phyloP scores from a whole-genome alignment of 495 filamentous ascomycete species.

The Penicillium argentinense region DNA sequence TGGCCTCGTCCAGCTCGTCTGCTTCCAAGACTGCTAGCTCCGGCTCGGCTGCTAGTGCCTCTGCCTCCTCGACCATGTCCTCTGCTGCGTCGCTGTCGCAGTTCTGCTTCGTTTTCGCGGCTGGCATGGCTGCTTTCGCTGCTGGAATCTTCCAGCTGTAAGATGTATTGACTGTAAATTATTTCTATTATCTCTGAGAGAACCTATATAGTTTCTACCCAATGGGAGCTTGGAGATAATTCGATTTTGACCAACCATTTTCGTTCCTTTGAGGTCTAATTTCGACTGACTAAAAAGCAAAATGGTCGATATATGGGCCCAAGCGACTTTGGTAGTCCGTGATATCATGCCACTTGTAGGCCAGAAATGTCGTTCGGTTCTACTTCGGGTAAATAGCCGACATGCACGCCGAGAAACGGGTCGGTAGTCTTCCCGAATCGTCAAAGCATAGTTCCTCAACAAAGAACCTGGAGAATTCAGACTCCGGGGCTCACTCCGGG shows the following conservation, averaged over 20 bases:
- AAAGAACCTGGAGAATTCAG: background rate
- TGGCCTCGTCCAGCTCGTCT: constrained; percentile 11
- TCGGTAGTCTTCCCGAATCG: constrained; percentile 8
- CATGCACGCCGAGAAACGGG: background rate
- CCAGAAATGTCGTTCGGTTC: background rate
- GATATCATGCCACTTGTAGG: background rate
- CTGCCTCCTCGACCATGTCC: constrained; percentile 2
- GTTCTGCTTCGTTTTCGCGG: constrained; percentile 6
- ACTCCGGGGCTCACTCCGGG: no score
- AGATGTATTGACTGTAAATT: background rate
- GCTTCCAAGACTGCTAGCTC: constrained; percentile 12
- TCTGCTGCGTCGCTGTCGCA: constrained; percentile 8
- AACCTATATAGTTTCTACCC: no score
- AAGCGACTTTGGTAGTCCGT: background rate
- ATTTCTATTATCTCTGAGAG: no score
- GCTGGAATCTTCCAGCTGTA: constrained; percentile 27
- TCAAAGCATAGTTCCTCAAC: background rate
- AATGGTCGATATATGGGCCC: no score
- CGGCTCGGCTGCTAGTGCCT: constrained; percentile 12
- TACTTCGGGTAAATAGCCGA: constrained; percentile 5
- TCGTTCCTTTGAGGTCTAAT: no score
- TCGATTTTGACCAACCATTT: no score
- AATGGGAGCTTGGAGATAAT: no score
- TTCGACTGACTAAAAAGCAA: no score
- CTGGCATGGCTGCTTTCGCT: constrained; percentile 23